phyloP scores from a whole-genome alignment of 192 early-diverging fungal species.

The Coemansia sp. region DNA sequence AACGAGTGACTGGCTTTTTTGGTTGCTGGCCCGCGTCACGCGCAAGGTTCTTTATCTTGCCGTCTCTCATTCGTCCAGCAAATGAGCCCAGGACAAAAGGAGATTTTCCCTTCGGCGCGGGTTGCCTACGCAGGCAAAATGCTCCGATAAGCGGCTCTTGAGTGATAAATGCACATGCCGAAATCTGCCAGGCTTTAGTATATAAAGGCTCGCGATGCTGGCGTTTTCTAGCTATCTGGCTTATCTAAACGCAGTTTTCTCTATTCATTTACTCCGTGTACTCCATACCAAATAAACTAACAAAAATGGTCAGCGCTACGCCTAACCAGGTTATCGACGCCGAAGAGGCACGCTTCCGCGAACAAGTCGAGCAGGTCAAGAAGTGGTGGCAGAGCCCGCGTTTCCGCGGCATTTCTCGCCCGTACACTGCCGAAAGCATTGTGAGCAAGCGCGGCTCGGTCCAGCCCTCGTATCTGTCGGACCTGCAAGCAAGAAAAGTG shows the following conservation, averaged over 20 bases:
- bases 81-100: conserved; percentile 6
- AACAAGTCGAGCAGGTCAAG: conserved; percentile 80
- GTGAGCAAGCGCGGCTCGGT: conserved; percentile 87
- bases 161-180: conserved; percentile 1
- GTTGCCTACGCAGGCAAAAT: conserved; percentile 6
- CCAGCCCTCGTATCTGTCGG: conserved; percentile 70
- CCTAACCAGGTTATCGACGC: conserved; percentile 30
- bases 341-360: conserved; percentile 75
- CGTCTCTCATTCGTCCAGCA: background rate
- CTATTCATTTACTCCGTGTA: background rate
- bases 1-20: background rate
- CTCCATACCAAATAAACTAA: background rate
- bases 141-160: conserved; percentile 27
- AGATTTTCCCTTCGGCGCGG: background rate
- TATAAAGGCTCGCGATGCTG: background rate
- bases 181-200: too few species aligned
- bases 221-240: background rate
- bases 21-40: conserved; percentile 4
- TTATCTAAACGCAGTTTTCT: background rate
- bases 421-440: conserved; percentile 82
- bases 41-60: background rate
- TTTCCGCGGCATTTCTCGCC: conserved; percentile 78
- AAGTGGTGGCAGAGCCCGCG: conserved; percentile 83
- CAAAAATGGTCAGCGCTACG: conserved; percentile 26
- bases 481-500: conserved; percentile 89